These are phyloP conservation scores for Penicillium glabrum DNA, from an alignment of 2,329 filamentous ascomycete genomes.

Conservation along the genomic window DNA sequence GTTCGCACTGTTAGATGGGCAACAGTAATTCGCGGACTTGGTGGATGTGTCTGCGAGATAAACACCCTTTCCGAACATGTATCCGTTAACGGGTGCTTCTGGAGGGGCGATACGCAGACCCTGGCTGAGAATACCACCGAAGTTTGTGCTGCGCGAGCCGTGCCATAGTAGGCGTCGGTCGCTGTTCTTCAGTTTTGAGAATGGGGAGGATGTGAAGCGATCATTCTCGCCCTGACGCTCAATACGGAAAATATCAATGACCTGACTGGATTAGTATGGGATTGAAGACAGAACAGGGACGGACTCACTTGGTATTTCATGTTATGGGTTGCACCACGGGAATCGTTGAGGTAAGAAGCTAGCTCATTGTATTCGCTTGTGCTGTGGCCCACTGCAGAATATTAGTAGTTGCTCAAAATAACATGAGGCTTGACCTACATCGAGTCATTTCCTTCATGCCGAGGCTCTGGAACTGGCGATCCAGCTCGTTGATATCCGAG, in stretches of 20 bases:
- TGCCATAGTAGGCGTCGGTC: conserved; percentile 84
- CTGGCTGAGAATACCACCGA: conserved; percentile 81
- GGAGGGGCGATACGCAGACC: conserved; percentile 83
- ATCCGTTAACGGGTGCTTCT: conserved; percentile 73
- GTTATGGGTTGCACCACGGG: conserved; percentile 66
- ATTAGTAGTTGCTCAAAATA: not conserved
- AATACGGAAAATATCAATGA: conserved; percentile 80
- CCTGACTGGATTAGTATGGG: conserved; percentile 24
- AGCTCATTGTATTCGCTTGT: conserved; percentile 67
- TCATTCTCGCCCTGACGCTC: conserved; percentile 70
- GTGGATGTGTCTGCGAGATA: conserved; percentile 83
- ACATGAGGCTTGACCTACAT: conserved; percentile 27
- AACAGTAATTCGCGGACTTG: conserved; percentile 81
- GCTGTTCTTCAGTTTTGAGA: conserved; percentile 53
- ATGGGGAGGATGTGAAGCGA: conserved; percentile 63
- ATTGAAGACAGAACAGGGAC: not conserved
- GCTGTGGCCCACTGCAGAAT: conserved; percentile 49
- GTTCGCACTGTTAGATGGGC: conserved; percentile 59
- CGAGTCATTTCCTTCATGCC: conserved; percentile 75
- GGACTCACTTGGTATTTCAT: conserved; percentile 39
- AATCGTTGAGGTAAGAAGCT: conserved; percentile 64
- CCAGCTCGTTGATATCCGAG: conserved; percentile 62
- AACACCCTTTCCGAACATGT: conserved; percentile 90
- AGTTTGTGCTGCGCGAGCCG: conserved; percentile 80
- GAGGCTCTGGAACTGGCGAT: conserved; percentile 70